Evolutionary conservation across 148 eudicot species (phyloP).

Genomic region (Silene conica): DNA sequence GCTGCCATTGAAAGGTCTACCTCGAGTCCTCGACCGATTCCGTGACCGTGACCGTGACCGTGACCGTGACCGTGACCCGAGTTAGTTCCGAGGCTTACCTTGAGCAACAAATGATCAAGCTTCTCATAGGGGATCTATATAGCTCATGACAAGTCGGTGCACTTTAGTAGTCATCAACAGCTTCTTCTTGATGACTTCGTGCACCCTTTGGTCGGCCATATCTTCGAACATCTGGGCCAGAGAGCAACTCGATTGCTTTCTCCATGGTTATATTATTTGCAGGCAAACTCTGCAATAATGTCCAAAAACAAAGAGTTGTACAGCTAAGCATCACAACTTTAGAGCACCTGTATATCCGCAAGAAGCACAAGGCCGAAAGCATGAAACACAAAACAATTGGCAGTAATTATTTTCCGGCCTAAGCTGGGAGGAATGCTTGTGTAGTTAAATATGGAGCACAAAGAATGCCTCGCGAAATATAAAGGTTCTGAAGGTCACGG

Average conservation of each 20-base stretch:
- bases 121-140: neutral
- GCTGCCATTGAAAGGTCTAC: neutral
- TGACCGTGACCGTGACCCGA: neutral
- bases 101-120: neutral
- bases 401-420: neutral
- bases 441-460: no score
- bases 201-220: constrained; percentile 68
- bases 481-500: no score
- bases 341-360: neutral
- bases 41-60: neutral
- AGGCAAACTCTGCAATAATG: constrained; percentile 43
- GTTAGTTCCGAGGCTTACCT: neutral
- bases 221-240: constrained; percentile 41
- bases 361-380: neutral
- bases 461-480: no score
- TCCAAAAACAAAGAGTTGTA: neutral
- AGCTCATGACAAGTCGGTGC: neutral
- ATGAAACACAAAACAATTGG: neutral
- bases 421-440: neutral
- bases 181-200: constrained; percentile 26
- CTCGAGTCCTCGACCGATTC: neutral
- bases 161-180: constrained; percentile 42
- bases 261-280: constrained; percentile 53
- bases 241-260: constrained; percentile 62
- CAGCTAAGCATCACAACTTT: neutral